Percentiles rank a stretch among this genome's conserved stretches.
Conservation (phyloP, 805 yeast species). For the Jamesozyma gamospora region DNA sequence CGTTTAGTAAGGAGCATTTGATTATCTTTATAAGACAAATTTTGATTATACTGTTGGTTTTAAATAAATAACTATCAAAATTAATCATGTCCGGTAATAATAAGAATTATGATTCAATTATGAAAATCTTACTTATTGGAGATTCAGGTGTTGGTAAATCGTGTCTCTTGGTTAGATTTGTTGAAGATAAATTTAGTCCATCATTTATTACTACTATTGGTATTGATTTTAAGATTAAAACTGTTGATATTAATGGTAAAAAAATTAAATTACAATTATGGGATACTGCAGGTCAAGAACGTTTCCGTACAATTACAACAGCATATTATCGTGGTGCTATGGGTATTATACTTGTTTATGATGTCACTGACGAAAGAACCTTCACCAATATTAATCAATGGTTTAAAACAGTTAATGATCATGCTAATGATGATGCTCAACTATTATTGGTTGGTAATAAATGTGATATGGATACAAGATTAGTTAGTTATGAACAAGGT, state of each 20-base stretch:
- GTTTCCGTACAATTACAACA: constrained; percentile 90
- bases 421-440: constrained; percentile 93
- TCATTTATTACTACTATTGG: constrained; percentile 96
- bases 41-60: too few relatives aligned
- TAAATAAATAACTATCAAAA: too few relatives aligned
- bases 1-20: too few relatives aligned
- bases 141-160: constrained; percentile 89
- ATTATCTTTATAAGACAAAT: too few relatives aligned
- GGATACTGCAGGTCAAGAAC: constrained; percentile 98
- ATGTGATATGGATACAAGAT: constrained; percentile 82
- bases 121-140: constrained; percentile 87
- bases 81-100: constrained; percentile 24
- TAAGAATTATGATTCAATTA: constrained; percentile 64
- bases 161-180: constrained; percentile 83
- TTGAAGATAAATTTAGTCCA: constrained; percentile 94
- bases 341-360: constrained; percentile 78
- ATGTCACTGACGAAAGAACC: constrained; percentile 81
- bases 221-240: constrained; percentile 94
- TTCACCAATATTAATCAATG: constrained; percentile 89
- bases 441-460: constrained; percentile 92
- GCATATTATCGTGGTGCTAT: constrained; percentile 85
- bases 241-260: constrained; percentile 87
- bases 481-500: constrained; percentile 84
- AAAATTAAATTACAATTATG: constrained; percentile 89
- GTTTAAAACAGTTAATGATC: constrained; percentile 92